Percentiles rank a stretch among this genome's conserved stretches.
phyloP scores from a whole-genome alignment of 1,284 basidiomycete species.

The Tylopilus microsporus region DNA sequence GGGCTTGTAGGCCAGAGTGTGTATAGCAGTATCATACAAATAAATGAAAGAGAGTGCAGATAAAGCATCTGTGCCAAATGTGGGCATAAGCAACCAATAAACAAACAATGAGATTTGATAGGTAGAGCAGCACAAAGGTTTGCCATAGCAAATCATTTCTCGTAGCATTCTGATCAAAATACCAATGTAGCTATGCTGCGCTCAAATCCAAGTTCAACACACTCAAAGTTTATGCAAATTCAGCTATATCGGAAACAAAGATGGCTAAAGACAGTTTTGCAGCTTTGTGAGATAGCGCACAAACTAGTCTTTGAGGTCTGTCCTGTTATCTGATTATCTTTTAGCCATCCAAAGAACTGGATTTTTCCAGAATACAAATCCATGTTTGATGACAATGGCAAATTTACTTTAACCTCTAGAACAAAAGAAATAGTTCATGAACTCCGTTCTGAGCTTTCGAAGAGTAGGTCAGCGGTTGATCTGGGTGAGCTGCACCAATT shows the following conservation, averaged over 20 bases:
- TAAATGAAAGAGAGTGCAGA: no score
- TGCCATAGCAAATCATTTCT: neutral
- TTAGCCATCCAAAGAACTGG: neutral
- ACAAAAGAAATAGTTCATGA: slow-evolving; percentile 36
- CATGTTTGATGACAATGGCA: slow-evolving; percentile 30
- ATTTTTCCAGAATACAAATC: slow-evolving; percentile 29
- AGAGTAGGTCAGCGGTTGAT: slow-evolving; percentile 31
- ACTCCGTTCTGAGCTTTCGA: slow-evolving; percentile 34
- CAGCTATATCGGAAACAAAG: slow-evolving; percentile 22
- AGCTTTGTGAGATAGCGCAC: slow-evolving; percentile 20
- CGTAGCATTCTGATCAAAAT: neutral
- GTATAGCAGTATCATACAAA: no score
- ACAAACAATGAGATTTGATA: slow-evolving; percentile 21
- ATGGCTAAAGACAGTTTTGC: slow-evolving; percentile 18
- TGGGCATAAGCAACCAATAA: slow-evolving; percentile 17
- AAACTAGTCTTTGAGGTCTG: slow-evolving; percentile 24
- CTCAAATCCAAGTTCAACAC: slow-evolving; percentile 26
- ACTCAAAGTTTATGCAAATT: slow-evolving; percentile 15
- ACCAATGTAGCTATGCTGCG: slow-evolving; percentile 16
- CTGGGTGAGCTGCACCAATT: slow-evolving; percentile 23
- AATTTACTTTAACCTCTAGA: slow-evolving; percentile 26
- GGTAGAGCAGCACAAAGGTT: slow-evolving; percentile 21
- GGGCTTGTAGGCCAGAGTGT: no score
- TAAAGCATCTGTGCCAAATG: no score
- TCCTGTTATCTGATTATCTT: neutral